Percentiles rank a stretch among this genome's conserved stretches.
phyloP scores from a whole-genome alignment of 305 asterid species.

The Fraxinus platypoda region DNA sequence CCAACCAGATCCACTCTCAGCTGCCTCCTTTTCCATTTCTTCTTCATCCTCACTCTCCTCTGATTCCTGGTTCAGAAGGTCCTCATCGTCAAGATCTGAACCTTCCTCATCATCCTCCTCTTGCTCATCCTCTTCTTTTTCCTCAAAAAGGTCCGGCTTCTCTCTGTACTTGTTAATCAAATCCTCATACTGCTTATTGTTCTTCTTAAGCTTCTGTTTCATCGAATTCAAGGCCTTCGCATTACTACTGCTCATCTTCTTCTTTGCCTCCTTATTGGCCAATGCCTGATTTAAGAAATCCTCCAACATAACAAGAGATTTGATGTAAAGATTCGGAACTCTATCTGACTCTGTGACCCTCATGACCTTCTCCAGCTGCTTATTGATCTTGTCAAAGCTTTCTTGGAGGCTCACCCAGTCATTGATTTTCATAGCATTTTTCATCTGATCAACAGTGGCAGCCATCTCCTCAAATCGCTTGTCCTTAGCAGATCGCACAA shows the following conservation, averaged over 20 bases:
- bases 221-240: constrained; percentile 92
- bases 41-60: constrained; percentile 54
- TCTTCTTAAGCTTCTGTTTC: constrained; percentile 95
- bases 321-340: constrained; percentile 75
- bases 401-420: constrained; percentile 94
- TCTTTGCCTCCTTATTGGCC: constrained; percentile 91
- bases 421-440: constrained; percentile 87
- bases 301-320: constrained; percentile 86
- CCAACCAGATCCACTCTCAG: constrained; percentile 58
- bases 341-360: constrained; percentile 63
- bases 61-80: constrained; percentile 32
- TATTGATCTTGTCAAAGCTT: constrained; percentile 89
- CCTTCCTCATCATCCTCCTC: constrained; percentile 64
- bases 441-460: constrained; percentile 84
- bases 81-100: constrained; percentile 49
- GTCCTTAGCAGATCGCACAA: constrained; percentile 75
- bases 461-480: constrained; percentile 84
- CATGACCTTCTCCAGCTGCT: constrained; percentile 89
- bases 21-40: constrained; percentile 33
- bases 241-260: constrained; percentile 94
- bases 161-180: constrained; percentile 70
- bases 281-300: constrained; percentile 75
- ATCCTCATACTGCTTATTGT: constrained; percentile 82
- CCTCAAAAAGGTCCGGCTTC: constrained; percentile 69
- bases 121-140: constrained; percentile 56